phyloP scores from a whole-genome alignment of 164 flowering plant species.

The Sedum album region DNA sequence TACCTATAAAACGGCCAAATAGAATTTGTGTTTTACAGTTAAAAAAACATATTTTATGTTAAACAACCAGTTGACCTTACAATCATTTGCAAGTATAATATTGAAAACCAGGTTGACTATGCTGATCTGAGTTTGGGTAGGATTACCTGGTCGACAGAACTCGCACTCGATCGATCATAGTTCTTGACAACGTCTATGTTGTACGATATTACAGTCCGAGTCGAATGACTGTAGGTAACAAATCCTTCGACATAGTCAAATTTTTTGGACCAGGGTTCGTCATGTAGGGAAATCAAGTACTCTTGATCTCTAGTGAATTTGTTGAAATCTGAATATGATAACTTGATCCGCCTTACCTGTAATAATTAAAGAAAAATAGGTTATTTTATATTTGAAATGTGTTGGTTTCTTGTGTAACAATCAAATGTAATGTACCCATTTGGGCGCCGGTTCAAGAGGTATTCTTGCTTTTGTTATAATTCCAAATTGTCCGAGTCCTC shows the following conservation, averaged over 20 bases:
- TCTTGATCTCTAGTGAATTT: slow-evolving; percentile 60
- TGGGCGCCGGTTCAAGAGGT: slow-evolving; percentile 29
- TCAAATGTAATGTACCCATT: slow-evolving; percentile 17
- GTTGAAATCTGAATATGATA: slow-evolving; percentile 53
- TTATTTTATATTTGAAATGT: not conserved
- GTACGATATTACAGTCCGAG: slow-evolving; percentile 15
- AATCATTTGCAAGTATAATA: not conserved
- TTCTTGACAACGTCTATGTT: slow-evolving; percentile 6
- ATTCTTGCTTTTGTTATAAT: slow-evolving; percentile 41
- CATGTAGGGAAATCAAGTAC: slow-evolving; percentile 30
- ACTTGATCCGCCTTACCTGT: slow-evolving; percentile 62
- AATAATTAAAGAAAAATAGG: not conserved
- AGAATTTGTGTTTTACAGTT: not conserved
- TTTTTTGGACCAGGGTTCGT: slow-evolving; percentile 14
- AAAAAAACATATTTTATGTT: not conserved
- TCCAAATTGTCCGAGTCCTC: slow-evolving; percentile 50
- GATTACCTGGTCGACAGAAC: not conserved
- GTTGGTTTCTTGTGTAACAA: too few relatives aligned
- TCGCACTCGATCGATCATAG: not conserved
- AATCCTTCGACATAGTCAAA: slow-evolving; percentile 71
- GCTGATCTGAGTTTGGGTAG: too few relatives aligned
- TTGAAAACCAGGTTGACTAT: too few relatives aligned
- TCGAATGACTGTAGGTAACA: slow-evolving; percentile 10
- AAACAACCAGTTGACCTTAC: not conserved
- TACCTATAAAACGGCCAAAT: slow-evolving; percentile 6